Percentiles rank a stretch among this genome's conserved stretches.
These are phyloP conservation scores for Backusella morwellensis DNA, from an alignment of 192 early-diverging fungal species.

Conservation along the genomic window DNA sequence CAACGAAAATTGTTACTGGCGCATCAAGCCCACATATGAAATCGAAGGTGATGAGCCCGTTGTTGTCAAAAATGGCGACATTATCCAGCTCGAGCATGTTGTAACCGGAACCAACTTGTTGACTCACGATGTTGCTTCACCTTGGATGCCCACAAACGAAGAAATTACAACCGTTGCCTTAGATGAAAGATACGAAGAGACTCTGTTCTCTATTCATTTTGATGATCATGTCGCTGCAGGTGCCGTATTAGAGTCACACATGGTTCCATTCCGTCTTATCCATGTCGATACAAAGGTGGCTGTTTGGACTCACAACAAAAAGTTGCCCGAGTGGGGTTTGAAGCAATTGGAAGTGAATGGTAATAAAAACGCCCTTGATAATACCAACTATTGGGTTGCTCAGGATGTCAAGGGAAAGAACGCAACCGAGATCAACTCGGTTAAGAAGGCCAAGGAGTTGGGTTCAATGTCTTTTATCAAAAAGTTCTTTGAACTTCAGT, in stretches of 20 bases:
- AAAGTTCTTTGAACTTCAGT: conserved; percentile 91
- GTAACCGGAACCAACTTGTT: conserved; percentile 56
- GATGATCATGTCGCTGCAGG: conserved; percentile 46
- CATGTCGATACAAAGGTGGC: conserved; percentile 77
- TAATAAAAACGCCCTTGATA: conserved; percentile 78
- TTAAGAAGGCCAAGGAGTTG: conserved; percentile 52
- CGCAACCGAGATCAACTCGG: conserved; percentile 42
- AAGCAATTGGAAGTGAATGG: conserved; percentile 90
- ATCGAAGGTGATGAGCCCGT: conserved; percentile 36
- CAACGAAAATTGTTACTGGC: conserved; percentile 66
- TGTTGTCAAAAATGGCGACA: conserved; percentile 68
- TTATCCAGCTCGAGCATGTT: conserved; percentile 74
- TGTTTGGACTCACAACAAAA: conserved; percentile 63
- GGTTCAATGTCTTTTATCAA: conserved; percentile 65
- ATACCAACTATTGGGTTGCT: conserved; percentile 71
- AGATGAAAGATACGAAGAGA: conserved; percentile 53
- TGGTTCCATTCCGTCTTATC: conserved; percentile 70
- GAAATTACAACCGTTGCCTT: conserved; percentile 63
- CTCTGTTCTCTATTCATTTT: conserved; percentile 57
- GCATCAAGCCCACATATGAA: conserved; percentile 33
- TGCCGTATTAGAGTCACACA: conserved; percentile 44
- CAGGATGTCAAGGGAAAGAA: conserved; percentile 70
- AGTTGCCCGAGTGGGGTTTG: conserved; percentile 89
- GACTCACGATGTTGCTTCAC: conserved; percentile 66
- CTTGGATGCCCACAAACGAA: conserved; percentile 60